phyloP scores from a whole-genome alignment of 2,329 filamentous ascomycete genomes.

The Dactylellina parvicollis region DNA sequence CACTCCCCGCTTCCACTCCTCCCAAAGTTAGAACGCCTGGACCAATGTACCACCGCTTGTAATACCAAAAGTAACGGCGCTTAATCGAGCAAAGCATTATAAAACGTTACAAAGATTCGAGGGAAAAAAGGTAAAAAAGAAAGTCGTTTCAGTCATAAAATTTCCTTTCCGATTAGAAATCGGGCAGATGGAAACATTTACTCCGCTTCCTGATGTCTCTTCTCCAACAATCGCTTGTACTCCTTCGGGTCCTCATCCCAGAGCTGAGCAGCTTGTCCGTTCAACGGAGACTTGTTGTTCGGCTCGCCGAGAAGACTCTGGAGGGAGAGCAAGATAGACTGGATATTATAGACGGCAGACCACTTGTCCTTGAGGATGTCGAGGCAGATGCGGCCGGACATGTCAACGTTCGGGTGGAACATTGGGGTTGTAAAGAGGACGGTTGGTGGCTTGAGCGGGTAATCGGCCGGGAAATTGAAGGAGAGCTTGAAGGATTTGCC shows the following conservation, averaged over 20 bases:
- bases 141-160: slow-evolving; percentile 29
- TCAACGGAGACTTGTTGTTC: slow-evolving; percentile 95
- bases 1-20: neutral
- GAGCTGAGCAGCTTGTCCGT: slow-evolving; percentile 93
- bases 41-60: slow-evolving; percentile 21
- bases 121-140: slow-evolving; percentile 4
- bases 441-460: slow-evolving; percentile 88
- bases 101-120: neutral
- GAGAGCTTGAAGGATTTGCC: slow-evolving; percentile 89
- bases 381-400: slow-evolving; percentile 93
- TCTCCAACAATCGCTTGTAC: slow-evolving; percentile 80
- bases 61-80: slow-evolving; percentile 32
- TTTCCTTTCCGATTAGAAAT: neutral
- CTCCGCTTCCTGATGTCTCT: slow-evolving; percentile 70
- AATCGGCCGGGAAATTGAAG: slow-evolving; percentile 89
- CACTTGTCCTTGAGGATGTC: slow-evolving; percentile 98
- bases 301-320: slow-evolving; percentile 96
- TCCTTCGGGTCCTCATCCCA: slow-evolving; percentile 90
- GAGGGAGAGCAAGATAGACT: slow-evolving; percentile 89
- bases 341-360: slow-evolving; percentile 97
- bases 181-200: slow-evolving; percentile 7
- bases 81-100: slow-evolving; percentile 44
- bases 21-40: slow-evolving; percentile 7
- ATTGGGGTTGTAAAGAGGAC: slow-evolving; percentile 98
- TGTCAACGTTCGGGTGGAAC: slow-evolving; percentile 98